Base-by-base conservation (phyloP, 179 eudicot genomes). In the Sideroxylon spinosum region DNA sequence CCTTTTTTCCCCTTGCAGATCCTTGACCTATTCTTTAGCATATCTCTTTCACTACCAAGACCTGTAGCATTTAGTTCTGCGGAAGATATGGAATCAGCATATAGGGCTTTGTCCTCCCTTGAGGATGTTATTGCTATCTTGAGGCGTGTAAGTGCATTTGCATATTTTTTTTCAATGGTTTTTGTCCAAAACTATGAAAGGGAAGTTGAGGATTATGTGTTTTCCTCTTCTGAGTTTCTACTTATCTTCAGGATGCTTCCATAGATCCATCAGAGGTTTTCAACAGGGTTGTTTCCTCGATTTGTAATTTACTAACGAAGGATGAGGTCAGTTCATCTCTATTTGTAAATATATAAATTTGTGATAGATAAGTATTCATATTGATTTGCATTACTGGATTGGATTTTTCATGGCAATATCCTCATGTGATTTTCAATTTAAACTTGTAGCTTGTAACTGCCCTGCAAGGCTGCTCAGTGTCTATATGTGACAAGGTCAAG, bases 231-330 rank as follows among this genome's bases (percentile, higher is more conserved):
- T 61, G 50, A 67, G 63, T 62, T 68, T 57, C 77, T 68, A 11
- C 37, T 7, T 76, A 67, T 84, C 23, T 83, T 76, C 88, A 96
- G 99, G 99, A 96, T 88, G 94, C 99, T 55, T 92, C 98, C 64
- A 92, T 96, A 80, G 99, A 96, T 85, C 97, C 94, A 49, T 96
- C 99, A 26, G 99, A 96, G 83, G 97, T 96, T 74, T 96, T 96
- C 76, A 94, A 90, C 85, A 86, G 99, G 86, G 86, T 94, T 75
- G 92, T 96, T 85, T 92, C 93, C 48, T 89, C 93, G 50, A 86
- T 96, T 23, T 91, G 99, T 87, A 84, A 87, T 53, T 85, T 96
- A 75, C 77, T 96, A 76, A 87, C 98, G 6, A 93, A 87, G 79
- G 96, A 93, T 81, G 98, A 95, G 97, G 99, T 88, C 71, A 85